Evolutionary conservation across 768 basidiomycete species (phyloP).

Genomic region (Pisolithus microcarpus): DNA sequence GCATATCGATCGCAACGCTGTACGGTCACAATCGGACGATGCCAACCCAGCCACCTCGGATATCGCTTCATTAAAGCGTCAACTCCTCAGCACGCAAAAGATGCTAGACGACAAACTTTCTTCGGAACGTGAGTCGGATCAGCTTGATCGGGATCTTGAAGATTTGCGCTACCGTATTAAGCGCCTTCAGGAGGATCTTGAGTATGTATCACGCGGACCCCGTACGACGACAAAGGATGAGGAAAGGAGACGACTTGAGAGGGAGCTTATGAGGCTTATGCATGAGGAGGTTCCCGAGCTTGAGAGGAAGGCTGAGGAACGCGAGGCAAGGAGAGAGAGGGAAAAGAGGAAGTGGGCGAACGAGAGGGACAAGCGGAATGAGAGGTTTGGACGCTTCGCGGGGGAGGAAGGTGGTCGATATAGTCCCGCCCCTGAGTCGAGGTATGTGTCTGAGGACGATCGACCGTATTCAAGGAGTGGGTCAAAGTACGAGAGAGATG

Average conservation of each 20-base stretch:
- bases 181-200: slow-evolving; percentile 85
- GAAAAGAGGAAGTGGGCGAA: slow-evolving; percentile 75
- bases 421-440: slow-evolving; percentile 26
- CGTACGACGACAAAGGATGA: slow-evolving; percentile 70
- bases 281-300: slow-evolving; percentile 90
- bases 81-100: slow-evolving; percentile 69
- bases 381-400: slow-evolving; percentile 65
- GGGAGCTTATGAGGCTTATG: slow-evolving; percentile 78
- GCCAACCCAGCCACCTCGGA: slow-evolving; percentile 54
- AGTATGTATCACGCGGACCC: slow-evolving; percentile 74
- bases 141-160: slow-evolving; percentile 82
- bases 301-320: slow-evolving; percentile 72
- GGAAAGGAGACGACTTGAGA: slow-evolving; percentile 78
- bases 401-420: slow-evolving; percentile 31
- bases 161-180: slow-evolving; percentile 81
- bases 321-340: slow-evolving; percentile 67
- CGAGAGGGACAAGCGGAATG: slow-evolving; percentile 80
- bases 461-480: slow-evolving; percentile 45
- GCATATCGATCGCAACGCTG: slow-evolving; percentile 77
- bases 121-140: slow-evolving; percentile 79
- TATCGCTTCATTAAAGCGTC: slow-evolving; percentile 79
- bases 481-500: slow-evolving; percentile 28
- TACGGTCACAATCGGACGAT: slow-evolving; percentile 69
- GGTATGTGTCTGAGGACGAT: slow-evolving; percentile 41
- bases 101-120: slow-evolving; percentile 71